Percentiles rank a stretch among this genome's conserved stretches.
phyloP scores from a whole-genome alignment of 1,284 basidiomycete species.

The Cystobasidiaceae sp. region DNA sequence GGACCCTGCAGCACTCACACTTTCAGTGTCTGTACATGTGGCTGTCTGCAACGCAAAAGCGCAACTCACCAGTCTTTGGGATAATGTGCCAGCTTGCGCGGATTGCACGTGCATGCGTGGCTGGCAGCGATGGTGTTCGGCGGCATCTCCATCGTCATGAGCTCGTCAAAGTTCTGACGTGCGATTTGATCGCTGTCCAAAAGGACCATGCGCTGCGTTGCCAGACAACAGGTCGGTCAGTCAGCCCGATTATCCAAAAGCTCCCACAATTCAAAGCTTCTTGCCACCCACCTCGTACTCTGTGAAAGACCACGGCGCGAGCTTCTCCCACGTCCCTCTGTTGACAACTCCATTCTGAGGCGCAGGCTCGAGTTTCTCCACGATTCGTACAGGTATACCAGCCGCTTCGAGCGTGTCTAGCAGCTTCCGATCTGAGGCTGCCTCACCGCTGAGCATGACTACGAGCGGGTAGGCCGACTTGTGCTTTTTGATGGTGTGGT shows the following conservation, averaged over 20 bases:
- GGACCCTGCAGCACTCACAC: conserved; percentile 72
- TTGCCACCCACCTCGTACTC: conserved; percentile 63
- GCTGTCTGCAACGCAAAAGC: not conserved
- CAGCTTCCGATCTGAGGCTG: conserved; percentile 55
- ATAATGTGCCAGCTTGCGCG: conserved; percentile 73
- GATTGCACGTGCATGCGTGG: conserved; percentile 92
- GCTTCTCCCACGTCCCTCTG: conserved; percentile 82
- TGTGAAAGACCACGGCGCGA: conserved; percentile 68
- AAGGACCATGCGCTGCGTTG: conserved; percentile 69
- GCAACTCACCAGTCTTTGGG: conserved; percentile 73
- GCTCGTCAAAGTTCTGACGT: conserved; percentile 80
- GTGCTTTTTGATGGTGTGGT: conserved; percentile 60
- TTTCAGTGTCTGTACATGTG: not conserved
- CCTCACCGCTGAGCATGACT: conserved; percentile 46
- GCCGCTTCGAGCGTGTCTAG: conserved; percentile 9
- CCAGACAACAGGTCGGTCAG: too few species aligned
- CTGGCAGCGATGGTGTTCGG: conserved; percentile 67
- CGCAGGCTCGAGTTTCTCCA: conserved; percentile 52
- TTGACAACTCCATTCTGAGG: conserved; percentile 55
- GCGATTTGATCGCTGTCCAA: conserved; percentile 91
- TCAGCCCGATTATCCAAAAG: too few species aligned
- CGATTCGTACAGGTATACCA: conserved; percentile 53
- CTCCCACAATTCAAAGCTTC: too few species aligned
- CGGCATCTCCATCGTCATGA: conserved; percentile 60
- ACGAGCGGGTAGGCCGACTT: conserved; percentile 70